phyloP scores from a whole-genome alignment of 768 basidiomycete genomes.

The Rhodotorula babjevae region DNA sequence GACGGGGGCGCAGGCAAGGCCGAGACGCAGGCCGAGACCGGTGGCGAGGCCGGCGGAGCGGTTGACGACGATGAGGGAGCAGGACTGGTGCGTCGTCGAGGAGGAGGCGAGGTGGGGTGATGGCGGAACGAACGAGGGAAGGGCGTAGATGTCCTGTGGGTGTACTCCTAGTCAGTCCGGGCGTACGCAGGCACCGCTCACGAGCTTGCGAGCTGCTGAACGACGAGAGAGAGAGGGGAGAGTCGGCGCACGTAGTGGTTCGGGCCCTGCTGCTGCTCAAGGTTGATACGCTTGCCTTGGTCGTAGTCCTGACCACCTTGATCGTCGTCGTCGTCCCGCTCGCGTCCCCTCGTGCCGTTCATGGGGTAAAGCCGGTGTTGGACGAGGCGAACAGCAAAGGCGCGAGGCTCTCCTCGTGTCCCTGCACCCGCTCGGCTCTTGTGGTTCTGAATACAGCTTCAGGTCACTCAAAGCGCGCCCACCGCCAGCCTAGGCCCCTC shows the following conservation, averaged over 20 bases:
- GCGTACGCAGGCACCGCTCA: no score
- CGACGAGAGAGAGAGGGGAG: background rate
- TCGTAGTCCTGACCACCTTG: background rate
- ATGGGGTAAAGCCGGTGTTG: background rate
- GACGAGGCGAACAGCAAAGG: background rate
- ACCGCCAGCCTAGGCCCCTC: no score
- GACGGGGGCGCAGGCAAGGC: background rate
- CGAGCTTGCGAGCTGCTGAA: background rate
- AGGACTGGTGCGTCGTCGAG: constrained; percentile 22
- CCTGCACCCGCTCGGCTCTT: background rate
- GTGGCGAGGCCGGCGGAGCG: constrained; percentile 29
- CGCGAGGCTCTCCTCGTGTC: no score
- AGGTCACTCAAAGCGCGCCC: no score
- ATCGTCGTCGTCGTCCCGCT: constrained; percentile 13
- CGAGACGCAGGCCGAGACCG: constrained; percentile 33
- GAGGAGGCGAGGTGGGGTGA: constrained; percentile 9
- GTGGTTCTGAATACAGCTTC: no score
- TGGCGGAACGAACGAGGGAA: constrained; percentile 22
- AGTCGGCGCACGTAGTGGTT: constrained; percentile 20
- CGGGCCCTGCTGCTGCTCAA: background rate
- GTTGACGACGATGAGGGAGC: constrained; percentile 35
- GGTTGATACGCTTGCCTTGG: constrained; percentile 11
- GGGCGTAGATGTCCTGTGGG: constrained; percentile 35
- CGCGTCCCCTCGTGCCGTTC: constrained; percentile 20
- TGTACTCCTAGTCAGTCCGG: background rate